Base-by-base conservation (phyloP, 805 yeast species). In the Spencermartinsiella europaea region DNA sequence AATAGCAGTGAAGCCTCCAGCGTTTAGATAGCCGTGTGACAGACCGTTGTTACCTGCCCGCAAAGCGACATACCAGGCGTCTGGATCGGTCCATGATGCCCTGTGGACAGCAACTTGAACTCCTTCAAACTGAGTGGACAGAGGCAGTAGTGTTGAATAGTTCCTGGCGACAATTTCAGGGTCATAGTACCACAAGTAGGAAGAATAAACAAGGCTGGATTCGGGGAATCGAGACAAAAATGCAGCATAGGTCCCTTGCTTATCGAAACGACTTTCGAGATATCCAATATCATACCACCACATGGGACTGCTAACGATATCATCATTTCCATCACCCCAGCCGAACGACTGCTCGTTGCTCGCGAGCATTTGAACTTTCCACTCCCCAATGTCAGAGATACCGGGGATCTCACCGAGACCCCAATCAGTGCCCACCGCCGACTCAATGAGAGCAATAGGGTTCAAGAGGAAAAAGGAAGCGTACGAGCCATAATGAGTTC, bases 221-320 rank as follows among this genome's bases (percentile, higher is more conserved):
- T 5, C 19, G 15, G 15, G 19, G 19, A 34, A 34, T n/a, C 37
- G 37, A 8, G 37, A 34, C 19, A 34, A 16, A 8, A 34, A 14
- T 5, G 37, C 37, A 7, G 37, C 37, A 15, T 34, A 34, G n/a
- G n/a, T 34, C 8, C 37, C 37, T 15, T 14, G 8, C n/a, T n/a
- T n/a, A 5, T 34, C 19, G n/a, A 15, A 34, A 5, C 19, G 7
- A 5, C 8, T 14, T n/a, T 34, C 37, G 7, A n/a, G 19, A 14
- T 34, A 34, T 34, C 37, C 37, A 34, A 34, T n/a, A 14, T 34
- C 37, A n/a, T 34, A 34, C 37, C 37, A 34, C 37, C 16, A 34
- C 19, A 15, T 34, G 5, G 37, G 37, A 16, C 19, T 16, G n/a
- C 8, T 34, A 15, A 34, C 37, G 7, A 34, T 16, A 34, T n/a